Conservation (phyloP, 768 basidiomycete species). For the Lactarius indigo region DNA sequence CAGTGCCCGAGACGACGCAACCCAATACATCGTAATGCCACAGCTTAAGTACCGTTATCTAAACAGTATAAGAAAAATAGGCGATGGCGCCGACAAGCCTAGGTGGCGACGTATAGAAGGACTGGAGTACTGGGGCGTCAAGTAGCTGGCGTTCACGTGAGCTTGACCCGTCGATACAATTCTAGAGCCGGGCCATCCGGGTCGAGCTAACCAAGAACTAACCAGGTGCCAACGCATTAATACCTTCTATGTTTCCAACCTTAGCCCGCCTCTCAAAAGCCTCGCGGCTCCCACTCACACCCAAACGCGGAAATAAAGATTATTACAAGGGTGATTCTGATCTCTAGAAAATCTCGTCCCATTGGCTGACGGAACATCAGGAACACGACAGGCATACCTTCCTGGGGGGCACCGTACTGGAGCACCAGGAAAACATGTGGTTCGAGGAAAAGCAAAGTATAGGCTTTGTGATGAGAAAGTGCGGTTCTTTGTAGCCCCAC, state of each 20-base stretch:
- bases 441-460: conserved; percentile 76
- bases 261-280: conserved; percentile 71
- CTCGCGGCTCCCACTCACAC: conserved; percentile 73
- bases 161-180: background rate
- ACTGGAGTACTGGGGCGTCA: background rate
- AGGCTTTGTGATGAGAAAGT: conserved; percentile 79
- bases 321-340: conserved; percentile 82
- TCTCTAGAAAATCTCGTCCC: background rate
- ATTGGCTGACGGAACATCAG: conserved; percentile 36
- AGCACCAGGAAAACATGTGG: conserved; percentile 81
- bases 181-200: background rate
- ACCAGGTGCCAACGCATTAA: background rate
- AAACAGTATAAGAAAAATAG: background rate
- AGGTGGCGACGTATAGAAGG: background rate
- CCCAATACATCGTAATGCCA: background rate
- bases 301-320: conserved; percentile 92
- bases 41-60: background rate
- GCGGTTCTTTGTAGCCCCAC: conserved; percentile 79
- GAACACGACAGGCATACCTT: conserved; percentile 77
- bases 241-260: conserved; percentile 23
- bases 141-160: background rate
- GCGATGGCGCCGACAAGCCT: background rate
- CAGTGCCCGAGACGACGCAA: background rate
- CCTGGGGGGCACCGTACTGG: conserved; percentile 86
- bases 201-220: too few species aligned